These are phyloP conservation scores for Peronosclerospora sorghi DNA, from an alignment of 352 stramenopile species.

Conservation along the genomic window DNA sequence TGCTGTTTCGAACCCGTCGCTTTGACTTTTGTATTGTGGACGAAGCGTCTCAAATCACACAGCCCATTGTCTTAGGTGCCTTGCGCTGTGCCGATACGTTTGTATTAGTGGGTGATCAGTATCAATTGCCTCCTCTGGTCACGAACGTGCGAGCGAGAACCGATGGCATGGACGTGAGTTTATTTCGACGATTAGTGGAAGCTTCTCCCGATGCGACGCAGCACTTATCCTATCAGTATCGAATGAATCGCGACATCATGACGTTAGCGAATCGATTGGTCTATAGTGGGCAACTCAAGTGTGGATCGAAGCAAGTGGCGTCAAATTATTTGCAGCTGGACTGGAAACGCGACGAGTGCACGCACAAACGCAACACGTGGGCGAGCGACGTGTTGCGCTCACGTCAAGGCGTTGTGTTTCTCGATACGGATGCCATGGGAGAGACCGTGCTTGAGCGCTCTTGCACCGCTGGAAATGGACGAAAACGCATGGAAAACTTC, in stretches of 20 bases:
- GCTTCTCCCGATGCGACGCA: conserved; percentile 84
- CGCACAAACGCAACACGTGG: conserved; percentile 22
- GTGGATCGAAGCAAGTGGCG: conserved; percentile 51
- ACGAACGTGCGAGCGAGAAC: conserved; percentile 76
- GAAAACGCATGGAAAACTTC: conserved; percentile 58
- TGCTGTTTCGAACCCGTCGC: conserved; percentile 67
- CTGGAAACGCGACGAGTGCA: conserved; percentile 11
- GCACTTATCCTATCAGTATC: conserved; percentile 96
- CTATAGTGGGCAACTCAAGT: conserved; percentile 91
- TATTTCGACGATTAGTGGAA: conserved; percentile 89
- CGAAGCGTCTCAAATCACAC: conserved; percentile 96
- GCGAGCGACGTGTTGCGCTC: conserved; percentile 27
- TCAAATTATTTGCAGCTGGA: conserved; percentile 32
- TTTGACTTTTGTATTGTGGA: conserved; percentile 99
- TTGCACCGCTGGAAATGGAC: conserved; percentile 7
- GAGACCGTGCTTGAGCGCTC: conserved; percentile 14
- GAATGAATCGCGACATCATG: conserved; percentile 97
- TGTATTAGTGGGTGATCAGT: conserved; percentile 96
- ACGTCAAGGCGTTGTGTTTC: conserved; percentile 60
- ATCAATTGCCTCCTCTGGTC: conserved; percentile 96
- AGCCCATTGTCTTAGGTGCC: conserved; percentile 90
- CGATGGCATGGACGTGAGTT: conserved; percentile 76
- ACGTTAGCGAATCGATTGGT: conserved; percentile 90
- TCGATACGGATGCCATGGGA: conserved; percentile 71
- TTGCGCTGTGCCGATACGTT: conserved; percentile 90